These are phyloP conservation scores for Tillandsia fasciculata DNA, from an alignment of 176 grass and related monocot species.

Conservation along the genomic window DNA sequence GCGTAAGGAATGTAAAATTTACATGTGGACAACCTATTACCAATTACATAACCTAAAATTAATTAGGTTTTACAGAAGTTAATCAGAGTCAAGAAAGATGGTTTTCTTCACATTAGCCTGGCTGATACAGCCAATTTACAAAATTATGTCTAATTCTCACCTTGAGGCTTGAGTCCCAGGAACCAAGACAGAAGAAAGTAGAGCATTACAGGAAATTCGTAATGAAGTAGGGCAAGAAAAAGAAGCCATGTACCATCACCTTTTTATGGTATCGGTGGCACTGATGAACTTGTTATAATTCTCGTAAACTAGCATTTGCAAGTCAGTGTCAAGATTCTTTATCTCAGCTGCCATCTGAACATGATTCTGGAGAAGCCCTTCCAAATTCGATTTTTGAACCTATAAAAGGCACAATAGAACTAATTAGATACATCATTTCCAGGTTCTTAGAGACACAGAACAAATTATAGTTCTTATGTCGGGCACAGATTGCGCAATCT, in stretches of 20 bases:
- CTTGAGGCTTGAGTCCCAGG: neutral
- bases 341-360: conserved; percentile 98
- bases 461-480: neutral
- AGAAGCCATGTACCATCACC: conserved; percentile 28
- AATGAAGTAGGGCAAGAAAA: neutral
- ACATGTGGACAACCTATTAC: no score
- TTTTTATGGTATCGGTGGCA: conserved; percentile 98
- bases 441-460: conserved; percentile 12
- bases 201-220: neutral
- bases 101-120: neutral
- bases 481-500: neutral
- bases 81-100: neutral
- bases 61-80: neutral
- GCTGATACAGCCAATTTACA: neutral
- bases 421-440: neutral
- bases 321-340: conserved; percentile 98
- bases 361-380: conserved; percentile 84
- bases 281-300: conserved; percentile 99
- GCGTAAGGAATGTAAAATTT: no score
- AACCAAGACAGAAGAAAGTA: neutral
- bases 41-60: neutral
- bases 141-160: neutral
- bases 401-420: conserved; percentile 23
- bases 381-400: conserved; percentile 92
- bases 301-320: conserved; percentile 98